Evolutionary conservation across 2,329 filamentous ascomycete genomes (phyloP).

Genomic region (Colletotrichum lupini): DNA sequence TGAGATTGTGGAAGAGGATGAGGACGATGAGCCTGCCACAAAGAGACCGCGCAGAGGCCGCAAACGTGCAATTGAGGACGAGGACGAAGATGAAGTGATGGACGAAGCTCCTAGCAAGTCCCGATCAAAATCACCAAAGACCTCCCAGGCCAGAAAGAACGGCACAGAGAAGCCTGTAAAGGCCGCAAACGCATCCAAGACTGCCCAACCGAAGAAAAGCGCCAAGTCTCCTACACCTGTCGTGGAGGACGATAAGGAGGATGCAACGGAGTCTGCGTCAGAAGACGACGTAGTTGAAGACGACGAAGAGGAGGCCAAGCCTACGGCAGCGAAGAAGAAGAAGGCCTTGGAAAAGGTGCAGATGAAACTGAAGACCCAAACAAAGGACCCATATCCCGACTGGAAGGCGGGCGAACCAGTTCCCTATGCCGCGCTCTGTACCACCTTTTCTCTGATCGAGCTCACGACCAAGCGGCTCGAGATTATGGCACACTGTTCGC

Average conservation of each 20-base stretch:
- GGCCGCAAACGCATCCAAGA: conserved; percentile 40
- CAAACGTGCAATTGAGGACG: conserved; percentile 55
- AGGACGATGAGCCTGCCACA: conserved; percentile 68
- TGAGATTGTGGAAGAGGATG: conserved; percentile 59
- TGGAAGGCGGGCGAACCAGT: conserved; percentile 92
- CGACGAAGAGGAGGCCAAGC: conserved; percentile 71
- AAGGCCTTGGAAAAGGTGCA: conserved; percentile 87
- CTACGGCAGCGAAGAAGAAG: conserved; percentile 80
- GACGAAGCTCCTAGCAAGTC: conserved; percentile 44
- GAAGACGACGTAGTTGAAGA: conserved; percentile 62
- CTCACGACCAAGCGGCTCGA: conserved; percentile 91
- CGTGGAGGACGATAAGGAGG: conserved; percentile 42
- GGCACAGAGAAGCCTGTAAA: conserved; percentile 30
- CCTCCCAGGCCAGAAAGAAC: conserved; percentile 4
- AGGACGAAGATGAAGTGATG: conserved; percentile 62
- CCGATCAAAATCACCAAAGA: conserved; percentile 29
- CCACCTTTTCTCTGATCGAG: conserved; percentile 93
- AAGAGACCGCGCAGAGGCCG: conserved; percentile 66
- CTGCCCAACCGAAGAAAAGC: background rate
- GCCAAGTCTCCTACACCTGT: conserved; percentile 39
- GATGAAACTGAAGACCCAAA: conserved; percentile 73
- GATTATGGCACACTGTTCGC: conserved; percentile 88
- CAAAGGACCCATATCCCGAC: conserved; percentile 89
- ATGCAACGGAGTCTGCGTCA: conserved; percentile 48
- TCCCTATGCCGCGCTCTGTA: conserved; percentile 93